phyloP scores from a whole-genome alignment of 768 basidiomycete genomes.

The Tricholomella constricta region DNA sequence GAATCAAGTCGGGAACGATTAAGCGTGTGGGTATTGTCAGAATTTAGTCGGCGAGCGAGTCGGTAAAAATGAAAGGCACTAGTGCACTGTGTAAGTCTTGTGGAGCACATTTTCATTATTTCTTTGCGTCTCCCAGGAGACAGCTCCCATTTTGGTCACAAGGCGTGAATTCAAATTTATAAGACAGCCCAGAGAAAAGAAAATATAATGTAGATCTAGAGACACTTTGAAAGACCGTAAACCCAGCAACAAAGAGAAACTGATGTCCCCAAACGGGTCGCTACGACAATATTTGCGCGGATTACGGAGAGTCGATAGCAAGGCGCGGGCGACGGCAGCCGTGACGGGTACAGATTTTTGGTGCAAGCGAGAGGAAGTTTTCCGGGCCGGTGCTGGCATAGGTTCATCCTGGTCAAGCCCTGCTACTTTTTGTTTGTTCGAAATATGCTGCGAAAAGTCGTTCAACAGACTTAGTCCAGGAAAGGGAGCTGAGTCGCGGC shows the following conservation, averaged over 20 bases:
- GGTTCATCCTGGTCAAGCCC: background rate
- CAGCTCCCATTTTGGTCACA: constrained; percentile 7
- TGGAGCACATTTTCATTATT: background rate
- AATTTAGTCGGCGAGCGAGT: background rate
- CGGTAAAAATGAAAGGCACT: background rate
- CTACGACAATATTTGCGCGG: background rate
- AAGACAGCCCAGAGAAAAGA: background rate
- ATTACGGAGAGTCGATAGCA: background rate
- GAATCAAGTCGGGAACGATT: background rate
- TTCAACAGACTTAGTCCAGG: too few relatives aligned
- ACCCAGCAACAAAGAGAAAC: background rate
- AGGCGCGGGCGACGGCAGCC: constrained; percentile 9
- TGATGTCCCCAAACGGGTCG: background rate
- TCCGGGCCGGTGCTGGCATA: constrained; percentile 3
- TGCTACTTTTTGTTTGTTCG: constrained; percentile 35
- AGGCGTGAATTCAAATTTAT: background rate
- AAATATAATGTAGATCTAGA: too few relatives aligned
- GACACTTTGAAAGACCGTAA: too few relatives aligned
- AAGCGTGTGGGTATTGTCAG: background rate
- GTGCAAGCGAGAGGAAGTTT: constrained; percentile 6
- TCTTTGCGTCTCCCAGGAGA: constrained; percentile 20
- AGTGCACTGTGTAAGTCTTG: too few relatives aligned
- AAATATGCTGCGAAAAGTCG: constrained; percentile 17
- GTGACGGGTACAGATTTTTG: constrained; percentile 3
- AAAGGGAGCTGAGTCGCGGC: too few relatives aligned